These are phyloP conservation scores for Calonectria pauciramosa DNA, from an alignment of 2,329 filamentous ascomycete species.

Conservation along the genomic window DNA sequence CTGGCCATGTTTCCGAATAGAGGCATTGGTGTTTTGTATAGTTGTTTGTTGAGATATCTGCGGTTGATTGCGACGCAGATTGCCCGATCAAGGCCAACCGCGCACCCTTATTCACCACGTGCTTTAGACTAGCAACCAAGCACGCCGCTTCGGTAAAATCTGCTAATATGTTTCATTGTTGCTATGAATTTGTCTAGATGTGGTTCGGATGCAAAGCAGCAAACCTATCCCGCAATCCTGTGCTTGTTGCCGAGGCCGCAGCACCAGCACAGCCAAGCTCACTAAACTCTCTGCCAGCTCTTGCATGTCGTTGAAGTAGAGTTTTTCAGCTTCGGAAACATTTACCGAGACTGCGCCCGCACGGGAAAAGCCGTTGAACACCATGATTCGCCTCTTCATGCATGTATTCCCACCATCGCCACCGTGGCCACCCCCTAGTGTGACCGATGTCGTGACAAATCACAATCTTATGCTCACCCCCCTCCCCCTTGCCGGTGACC, in stretches of 20 bases:
- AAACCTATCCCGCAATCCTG: background rate
- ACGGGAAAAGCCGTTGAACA: background rate
- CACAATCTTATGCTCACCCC: slow-evolving; percentile 2
- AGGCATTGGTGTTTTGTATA: background rate
- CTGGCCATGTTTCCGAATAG: background rate
- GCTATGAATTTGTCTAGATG: background rate
- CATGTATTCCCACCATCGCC: background rate
- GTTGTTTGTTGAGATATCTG: background rate
- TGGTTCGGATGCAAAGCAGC: background rate
- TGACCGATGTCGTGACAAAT: background rate
- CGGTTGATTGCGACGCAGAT: background rate
- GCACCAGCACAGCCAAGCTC: background rate
- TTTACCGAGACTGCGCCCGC: background rate
- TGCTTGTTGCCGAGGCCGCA: background rate
- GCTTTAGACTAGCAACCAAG: background rate
- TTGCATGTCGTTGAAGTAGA: background rate
- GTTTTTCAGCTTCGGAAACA: background rate
- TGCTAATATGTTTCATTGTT: background rate
- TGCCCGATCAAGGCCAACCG: background rate
- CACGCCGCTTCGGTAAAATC: background rate
- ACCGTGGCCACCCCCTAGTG: background rate
- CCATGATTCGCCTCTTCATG: background rate
- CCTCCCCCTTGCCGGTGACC: background rate
- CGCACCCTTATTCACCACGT: background rate
- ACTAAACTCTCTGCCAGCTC: background rate